Base-by-base conservation (phyloP, 768 basidiomycete species). In the Tephrocybe sp. region DNA sequence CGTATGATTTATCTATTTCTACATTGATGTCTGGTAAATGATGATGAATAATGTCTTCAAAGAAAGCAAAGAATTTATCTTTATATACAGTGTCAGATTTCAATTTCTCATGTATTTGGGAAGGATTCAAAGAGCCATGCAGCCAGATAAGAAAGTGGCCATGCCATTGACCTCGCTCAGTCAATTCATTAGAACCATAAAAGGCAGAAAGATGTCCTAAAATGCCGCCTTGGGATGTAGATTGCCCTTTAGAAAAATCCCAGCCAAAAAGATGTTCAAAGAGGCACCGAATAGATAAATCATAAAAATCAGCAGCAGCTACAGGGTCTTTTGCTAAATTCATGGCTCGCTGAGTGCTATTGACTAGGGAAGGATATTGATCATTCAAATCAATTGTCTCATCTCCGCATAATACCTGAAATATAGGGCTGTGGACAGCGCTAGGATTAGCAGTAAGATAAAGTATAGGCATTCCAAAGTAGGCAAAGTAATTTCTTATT, bases 361-460 rank as follows among this genome's bases (percentile, higher is more conserved):
- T 4, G 1, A 48, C 47, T 0, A 70, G 9, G 0, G 25, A 0
- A 0, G 69, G 68, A 42, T 58, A 70, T 0, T 46, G 22, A 0
- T 41, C 15, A 13, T n/a, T 19, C 0, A 51, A 21, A 37, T 70
- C 25, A n/a, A 36, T 10, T n/a, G 22, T 16, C 1, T 30, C 25
- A 13, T 45, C 33, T 15, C 44, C 22, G 16, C 30, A 45, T 33
- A 45, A 34, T 3, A 45, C 13, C 18, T 45, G 22, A 34, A 45
- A 45, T 4, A 50, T 24, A 45, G 49, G 43, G 30, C 31, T 44
- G 7, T 45, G 37, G 0, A 71, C 55, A 49, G 74, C 73, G 13
- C 67, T 65, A 21, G 75, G 75, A 59, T 77, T 77, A 3, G 75
- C 64, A 0, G 75, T 79, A 1, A 79, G 45, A 50, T 63, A 79